Conservation (phyloP, 176 grass and related monocot genomes). For the Ampelocalamus luodianensis region DNA sequence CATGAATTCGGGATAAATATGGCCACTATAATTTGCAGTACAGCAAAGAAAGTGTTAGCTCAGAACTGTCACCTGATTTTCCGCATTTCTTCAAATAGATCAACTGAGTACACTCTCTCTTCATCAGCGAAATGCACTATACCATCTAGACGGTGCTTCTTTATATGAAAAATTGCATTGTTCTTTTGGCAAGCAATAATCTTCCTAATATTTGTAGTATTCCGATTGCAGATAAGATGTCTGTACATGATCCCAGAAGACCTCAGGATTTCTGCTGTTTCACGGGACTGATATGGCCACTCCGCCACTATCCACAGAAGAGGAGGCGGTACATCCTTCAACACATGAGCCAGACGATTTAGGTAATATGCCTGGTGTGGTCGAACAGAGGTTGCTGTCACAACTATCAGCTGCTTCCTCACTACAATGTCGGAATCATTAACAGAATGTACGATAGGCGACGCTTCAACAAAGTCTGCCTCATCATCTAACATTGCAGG, state of each 20-base stretch:
- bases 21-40: constrained; percentile 2
- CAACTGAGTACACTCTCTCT: constrained; percentile 71
- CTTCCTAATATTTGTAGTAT: constrained; percentile 69
- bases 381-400: constrained; percentile 82
- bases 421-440: constrained; percentile 50
- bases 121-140: constrained; percentile 95
- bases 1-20: constrained; percentile 1
- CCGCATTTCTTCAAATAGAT: constrained; percentile 91
- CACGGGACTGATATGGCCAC: constrained; percentile 71
- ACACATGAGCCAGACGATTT: constrained; percentile 73
- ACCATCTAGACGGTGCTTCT: constrained; percentile 94
- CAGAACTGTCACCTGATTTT: constrained; percentile 78
- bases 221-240: constrained; percentile 84
- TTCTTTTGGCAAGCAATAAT: constrained; percentile 85
- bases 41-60: constrained; percentile 23
- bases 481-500: constrained; percentile 61
- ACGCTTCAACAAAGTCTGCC: constrained; percentile 50
- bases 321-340: constrained; percentile 68
- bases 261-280: constrained; percentile 87
- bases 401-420: constrained; percentile 84
- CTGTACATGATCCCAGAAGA: constrained; percentile 91
- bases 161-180: constrained; percentile 91
- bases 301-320: constrained; percentile 92
- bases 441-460: constrained; percentile 25
- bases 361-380: constrained; percentile 89